A percentile compares a stretch with the other conserved stretches of the same genome.
These are phyloP conservation scores for Apocynum venetum DNA, from an alignment of 257 asterid genomes.

Conservation along the genomic window DNA sequence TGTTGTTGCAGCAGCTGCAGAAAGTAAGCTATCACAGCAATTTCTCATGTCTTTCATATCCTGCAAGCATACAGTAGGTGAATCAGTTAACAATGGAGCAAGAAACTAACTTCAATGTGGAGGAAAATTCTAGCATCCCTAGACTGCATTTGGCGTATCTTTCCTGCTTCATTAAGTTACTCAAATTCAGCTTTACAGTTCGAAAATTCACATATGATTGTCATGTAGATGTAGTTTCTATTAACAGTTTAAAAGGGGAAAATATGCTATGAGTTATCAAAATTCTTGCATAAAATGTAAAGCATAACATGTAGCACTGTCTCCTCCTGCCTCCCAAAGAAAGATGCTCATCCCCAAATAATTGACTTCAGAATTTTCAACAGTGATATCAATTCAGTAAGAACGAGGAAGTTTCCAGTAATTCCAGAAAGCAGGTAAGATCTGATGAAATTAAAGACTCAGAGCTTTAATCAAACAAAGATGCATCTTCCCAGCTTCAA, in stretches of 20 bases:
- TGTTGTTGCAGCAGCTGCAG: conserved; percentile 95
- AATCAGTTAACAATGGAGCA: conserved; percentile 12
- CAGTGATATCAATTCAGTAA: background rate
- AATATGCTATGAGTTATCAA: background rate
- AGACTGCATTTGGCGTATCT: background rate
- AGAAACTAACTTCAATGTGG: background rate
- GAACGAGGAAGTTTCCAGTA: background rate
- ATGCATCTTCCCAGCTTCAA: background rate
- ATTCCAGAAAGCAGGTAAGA: background rate
- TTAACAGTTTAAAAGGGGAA: background rate
- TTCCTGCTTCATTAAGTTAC: background rate
- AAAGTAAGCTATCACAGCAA: conserved; percentile 85
- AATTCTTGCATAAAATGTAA: background rate
- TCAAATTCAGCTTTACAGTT: background rate
- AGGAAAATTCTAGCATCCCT: background rate
- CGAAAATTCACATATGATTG: background rate
- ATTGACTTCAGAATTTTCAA: background rate
- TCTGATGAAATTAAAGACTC: background rate
- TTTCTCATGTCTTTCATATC: conserved; percentile 92
- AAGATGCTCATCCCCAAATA: background rate
- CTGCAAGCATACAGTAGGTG: conserved; percentile 36
- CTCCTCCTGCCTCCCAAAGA: background rate
- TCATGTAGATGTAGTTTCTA: background rate
- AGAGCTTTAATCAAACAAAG: background rate
- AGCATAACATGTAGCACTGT: background rate